A percentile compares a stretch with the other conserved stretches of the same genome.
Conservation (phyloP, 345 rosid species). For the Clausena lansium region DNA sequence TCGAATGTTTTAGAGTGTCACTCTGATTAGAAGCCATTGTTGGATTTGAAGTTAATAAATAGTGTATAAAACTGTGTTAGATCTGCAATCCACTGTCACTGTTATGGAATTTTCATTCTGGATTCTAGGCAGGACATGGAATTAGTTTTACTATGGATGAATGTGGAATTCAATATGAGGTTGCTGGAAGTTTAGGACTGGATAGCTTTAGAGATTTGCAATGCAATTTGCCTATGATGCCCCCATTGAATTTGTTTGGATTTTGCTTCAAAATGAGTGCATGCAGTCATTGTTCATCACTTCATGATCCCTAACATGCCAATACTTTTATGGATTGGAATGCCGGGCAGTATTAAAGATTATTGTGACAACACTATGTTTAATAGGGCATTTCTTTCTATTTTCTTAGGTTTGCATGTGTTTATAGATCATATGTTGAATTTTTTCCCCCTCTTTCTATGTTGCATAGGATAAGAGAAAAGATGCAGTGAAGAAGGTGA, state of each 20-base stretch:
- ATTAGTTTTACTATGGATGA: neutral
- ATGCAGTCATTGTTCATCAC: neutral
- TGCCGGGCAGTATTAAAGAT: neutral
- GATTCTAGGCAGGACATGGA: neutral
- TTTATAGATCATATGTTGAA: constrained; percentile 2
- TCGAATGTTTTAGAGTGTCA: neutral
- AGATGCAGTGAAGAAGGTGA: constrained; percentile 99
- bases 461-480: constrained; percentile 88
- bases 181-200: neutral
- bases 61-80: neutral
- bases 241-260: neutral
- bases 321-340: neutral
- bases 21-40: neutral
- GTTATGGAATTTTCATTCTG: neutral
- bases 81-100: neutral
- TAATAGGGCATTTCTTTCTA: neutral
- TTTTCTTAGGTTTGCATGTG: neutral
- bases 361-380: neutral
- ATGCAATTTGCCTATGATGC: neutral
- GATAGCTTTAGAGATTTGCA: neutral
- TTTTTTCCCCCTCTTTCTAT: constrained; percentile 3
- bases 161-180: neutral
- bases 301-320: neutral
- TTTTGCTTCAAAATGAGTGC: neutral
- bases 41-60: neutral